These are phyloP conservation scores for Aspergillus japonicus DNA, from an alignment of 2,329 filamentous ascomycete genomes.

Conservation along the genomic window DNA sequence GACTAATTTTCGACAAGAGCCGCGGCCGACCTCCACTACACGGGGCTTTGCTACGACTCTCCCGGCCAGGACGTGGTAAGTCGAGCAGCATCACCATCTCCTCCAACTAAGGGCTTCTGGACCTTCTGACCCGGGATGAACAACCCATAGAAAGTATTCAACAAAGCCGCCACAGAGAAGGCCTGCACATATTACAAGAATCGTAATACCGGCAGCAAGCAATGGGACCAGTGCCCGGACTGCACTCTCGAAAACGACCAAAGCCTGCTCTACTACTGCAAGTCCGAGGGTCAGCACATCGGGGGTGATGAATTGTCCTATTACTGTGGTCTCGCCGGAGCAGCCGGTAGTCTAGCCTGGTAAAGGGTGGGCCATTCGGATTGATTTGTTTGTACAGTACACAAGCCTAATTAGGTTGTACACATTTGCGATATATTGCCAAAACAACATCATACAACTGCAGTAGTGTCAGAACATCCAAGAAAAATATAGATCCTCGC, in stretches of 20 bases:
- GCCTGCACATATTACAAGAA: slow-evolving; percentile 21
- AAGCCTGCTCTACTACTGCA: slow-evolving; percentile 20
- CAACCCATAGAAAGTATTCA: slow-evolving; percentile 14
- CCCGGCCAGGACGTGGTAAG: slow-evolving; percentile 14
- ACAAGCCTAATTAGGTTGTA: too few species aligned
- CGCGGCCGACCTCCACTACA: slow-evolving; percentile 17
- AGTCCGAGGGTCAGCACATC: slow-evolving; percentile 21
- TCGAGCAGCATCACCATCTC: background rate
- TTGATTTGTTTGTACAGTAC: too few species aligned
- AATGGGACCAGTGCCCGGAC: slow-evolving; percentile 24
- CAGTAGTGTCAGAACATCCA: too few species aligned
- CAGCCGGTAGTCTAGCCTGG: slow-evolving; percentile 19
- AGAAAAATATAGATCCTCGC: too few species aligned
- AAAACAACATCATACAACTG: too few species aligned
- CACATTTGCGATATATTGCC: too few species aligned
- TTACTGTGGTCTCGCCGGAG: slow-evolving; percentile 21
- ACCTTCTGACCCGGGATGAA: background rate
- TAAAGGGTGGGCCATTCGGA: background rate
- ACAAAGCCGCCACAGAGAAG: slow-evolving; percentile 17
- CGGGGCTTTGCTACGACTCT: slow-evolving; percentile 16
- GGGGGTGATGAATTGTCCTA: slow-evolving; percentile 24
- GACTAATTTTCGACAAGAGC: slow-evolving; percentile 7
- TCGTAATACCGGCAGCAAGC: slow-evolving; percentile 21
- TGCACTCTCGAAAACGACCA: slow-evolving; percentile 17
- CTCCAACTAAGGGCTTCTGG: too few species aligned